Percentiles rank a stretch among this genome's conserved stretches.
These are phyloP conservation scores for Breviolum minutum DNA, from an alignment of 73 alveolate genomes.

Conservation along the genomic window DNA sequence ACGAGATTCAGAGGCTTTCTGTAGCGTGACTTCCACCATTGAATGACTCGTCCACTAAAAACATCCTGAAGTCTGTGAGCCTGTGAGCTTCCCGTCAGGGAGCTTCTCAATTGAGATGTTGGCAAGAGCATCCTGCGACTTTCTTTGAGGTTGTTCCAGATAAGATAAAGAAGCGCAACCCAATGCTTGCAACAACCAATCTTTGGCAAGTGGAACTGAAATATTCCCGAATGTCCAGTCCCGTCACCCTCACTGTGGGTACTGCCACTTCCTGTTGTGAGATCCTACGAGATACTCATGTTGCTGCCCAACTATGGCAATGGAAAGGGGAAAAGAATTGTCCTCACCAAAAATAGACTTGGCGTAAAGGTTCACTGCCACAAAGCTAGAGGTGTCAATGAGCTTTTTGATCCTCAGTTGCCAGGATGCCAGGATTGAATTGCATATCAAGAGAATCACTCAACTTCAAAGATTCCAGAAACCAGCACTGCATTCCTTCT, in stretches of 20 bases:
- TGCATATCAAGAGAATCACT: background rate
- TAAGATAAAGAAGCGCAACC: background rate
- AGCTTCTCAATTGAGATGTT: constrained; percentile 98
- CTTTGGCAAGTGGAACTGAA: background rate
- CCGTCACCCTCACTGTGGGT: background rate
- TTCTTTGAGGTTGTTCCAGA: no score
- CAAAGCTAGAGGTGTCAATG: constrained; percentile 94
- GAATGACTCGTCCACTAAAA: background rate
- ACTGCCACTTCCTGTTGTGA: background rate
- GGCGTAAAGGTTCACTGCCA: constrained; percentile 97
- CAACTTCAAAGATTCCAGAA: background rate
- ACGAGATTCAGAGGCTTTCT: constrained; percentile 95
- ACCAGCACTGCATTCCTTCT: background rate
- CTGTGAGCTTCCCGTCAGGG: constrained; percentile 97
- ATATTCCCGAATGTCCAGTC: background rate
- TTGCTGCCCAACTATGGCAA: no score
- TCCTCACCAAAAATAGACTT: constrained; percentile 97
- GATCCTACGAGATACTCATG: background rate
- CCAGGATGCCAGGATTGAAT: background rate
- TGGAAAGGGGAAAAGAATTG: background rate
- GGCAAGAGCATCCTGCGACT: constrained; percentile 98
- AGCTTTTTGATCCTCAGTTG: constrained; percentile 64
- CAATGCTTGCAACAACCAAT: background rate
- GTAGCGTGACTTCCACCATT: background rate
- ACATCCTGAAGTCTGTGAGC: constrained; percentile 26